Base-by-base conservation (phyloP, 306 rosid species). In the Cajanus cajan region DNA sequence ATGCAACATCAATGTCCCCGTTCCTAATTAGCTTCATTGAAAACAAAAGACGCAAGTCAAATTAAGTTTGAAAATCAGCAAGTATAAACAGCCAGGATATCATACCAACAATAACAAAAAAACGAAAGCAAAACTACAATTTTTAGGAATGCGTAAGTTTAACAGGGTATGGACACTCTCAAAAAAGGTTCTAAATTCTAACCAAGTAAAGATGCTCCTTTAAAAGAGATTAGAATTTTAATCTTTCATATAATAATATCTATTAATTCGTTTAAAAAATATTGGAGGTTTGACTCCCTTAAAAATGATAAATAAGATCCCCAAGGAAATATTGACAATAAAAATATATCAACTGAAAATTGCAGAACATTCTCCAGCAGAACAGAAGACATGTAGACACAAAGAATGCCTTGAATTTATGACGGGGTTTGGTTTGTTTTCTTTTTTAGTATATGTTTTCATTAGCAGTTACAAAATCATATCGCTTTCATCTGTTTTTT, bases 1-100 rank as follows among this genome's bases (percentile, higher is more conserved):
- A 84, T 77, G 97, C 93, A 82, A 75, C 81, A 79, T 96, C 97
- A 83, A 96, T 90, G 74, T 93, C 94, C 43, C 99, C 99, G 47
- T 82, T 87, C 86, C 93, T 89, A 74, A 96, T 89, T 50, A 96
- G 89, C 99, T 96, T 88, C 86, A 89, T 86, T 66, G 37, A 31
- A 71, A 31, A 80, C 33, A 80, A 83, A 82, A 81, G 63, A 33
- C 59, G 79, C 77, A 81, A 89, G 85, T 41, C 45, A 73, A 50
- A 75, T 9, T 62, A 47, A 41, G 54, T 15, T 33, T n/a, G 18
- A 45, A 77, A 59, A 58, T 79, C 73, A 72, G 83, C 74, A 51
- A 75, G 45, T 40, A 55, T 39, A 25, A 45, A 51, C 44, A 77
- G 76, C 59, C 22, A 54, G 36, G 52, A 66, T 36, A 40, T 40